Percentiles rank a stretch among this genome's conserved stretches.
phyloP scores from a whole-genome alignment of 1,139 yeast species.

The Debaryomyces nepalensis region DNA sequence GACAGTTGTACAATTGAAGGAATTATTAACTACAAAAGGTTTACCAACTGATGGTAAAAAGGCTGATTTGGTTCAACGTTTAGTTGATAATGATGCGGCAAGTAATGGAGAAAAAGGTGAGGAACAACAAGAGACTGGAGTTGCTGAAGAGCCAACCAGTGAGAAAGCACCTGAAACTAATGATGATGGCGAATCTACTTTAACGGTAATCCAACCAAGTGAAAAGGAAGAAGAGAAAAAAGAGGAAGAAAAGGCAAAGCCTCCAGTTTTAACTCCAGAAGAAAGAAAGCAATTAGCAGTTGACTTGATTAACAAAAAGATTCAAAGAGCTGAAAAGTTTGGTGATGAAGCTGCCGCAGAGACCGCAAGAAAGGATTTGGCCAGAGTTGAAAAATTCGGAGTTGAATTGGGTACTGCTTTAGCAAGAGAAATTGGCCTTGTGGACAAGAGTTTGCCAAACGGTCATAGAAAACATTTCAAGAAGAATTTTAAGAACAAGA shows the following conservation, averaged over 20 bases:
- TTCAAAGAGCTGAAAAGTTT: conserved; percentile 76
- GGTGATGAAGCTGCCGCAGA: conserved; percentile 63
- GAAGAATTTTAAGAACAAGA: conserved; percentile 19
- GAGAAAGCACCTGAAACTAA: conserved; percentile 11
- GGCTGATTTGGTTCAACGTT: conserved; percentile 76
- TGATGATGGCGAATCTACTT: conserved; percentile 17
- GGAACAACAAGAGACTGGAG: conserved; percentile 18
- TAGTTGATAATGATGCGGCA: conserved; percentile 43
- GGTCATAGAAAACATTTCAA: conserved; percentile 23
- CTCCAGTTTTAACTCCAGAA: conserved; percentile 60
- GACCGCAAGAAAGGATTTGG: conserved; percentile 60
- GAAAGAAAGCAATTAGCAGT: conserved; percentile 73
- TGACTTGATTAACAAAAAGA: conserved; percentile 67
- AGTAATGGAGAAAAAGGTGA: conserved; percentile 15
- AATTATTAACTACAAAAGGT: conserved; percentile 67
- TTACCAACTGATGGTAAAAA: conserved; percentile 81
- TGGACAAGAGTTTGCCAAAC: conserved; percentile 36
- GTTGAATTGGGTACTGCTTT: conserved; percentile 69
- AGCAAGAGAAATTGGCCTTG: conserved; percentile 68
- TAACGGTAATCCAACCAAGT: conserved; percentile 21
- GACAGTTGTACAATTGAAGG: conserved; percentile 88
- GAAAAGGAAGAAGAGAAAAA: conserved; percentile 15
- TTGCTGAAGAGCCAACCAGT: conserved; percentile 13
- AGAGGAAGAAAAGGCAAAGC: conserved; percentile 33
- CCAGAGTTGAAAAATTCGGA: conserved; percentile 84